Evolutionary conservation across 1,284 basidiomycete species (phyloP), one percentile per base, ranked within the genome.

Genomic region (Malassezia japonica): DNA sequence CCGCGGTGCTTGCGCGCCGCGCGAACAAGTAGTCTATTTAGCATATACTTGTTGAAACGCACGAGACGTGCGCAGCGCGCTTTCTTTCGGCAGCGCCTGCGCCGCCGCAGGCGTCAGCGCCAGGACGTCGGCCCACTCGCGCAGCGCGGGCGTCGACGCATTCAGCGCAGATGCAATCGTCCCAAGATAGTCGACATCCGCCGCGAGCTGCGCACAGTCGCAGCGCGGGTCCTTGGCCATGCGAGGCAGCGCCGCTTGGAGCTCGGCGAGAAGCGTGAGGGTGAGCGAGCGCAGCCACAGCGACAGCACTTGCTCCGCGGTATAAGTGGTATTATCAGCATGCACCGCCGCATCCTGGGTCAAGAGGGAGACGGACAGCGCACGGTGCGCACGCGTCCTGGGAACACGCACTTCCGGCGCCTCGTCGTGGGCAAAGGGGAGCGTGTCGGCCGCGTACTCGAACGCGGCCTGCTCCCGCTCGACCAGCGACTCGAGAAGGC

Each of bases 401-500:
- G n/a, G n/a, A 15, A n/a, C 31, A 24, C 29, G 29, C 28, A 5
- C 4, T 15, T 6, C 31, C 13, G 43, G 23, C 15, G 27, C 24
- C 18, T 52, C 50, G 31, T 41, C 50, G 31, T 42, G 44, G 20
- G 38, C 50, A 15, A 35, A 45, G 3, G 50, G 50, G n/a, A 54
- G 21, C n/a, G 25, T n/a, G 13, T 48, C 44, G 20, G 21, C 41
- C 7, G 27, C 39, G 34, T 44, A 41, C 9, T 31, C 34, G 34
- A 54, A 75, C 64, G 78, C 80, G 0, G 88, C 86, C 3, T 92
- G 77, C 59, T 87, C 85, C 71, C 95, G 90, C 46, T 86, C 84
- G 4, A 86, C 87, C 67, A 94, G 91, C 15, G 90, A 85, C 72
- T 96, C 91, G 70, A 98, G 92, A 18, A 96, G 76, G 42, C 91